Evolutionary conservation across 192 early-diverging fungal genomes (phyloP).

Genomic region (Globomyces pollinis-pini): DNA sequence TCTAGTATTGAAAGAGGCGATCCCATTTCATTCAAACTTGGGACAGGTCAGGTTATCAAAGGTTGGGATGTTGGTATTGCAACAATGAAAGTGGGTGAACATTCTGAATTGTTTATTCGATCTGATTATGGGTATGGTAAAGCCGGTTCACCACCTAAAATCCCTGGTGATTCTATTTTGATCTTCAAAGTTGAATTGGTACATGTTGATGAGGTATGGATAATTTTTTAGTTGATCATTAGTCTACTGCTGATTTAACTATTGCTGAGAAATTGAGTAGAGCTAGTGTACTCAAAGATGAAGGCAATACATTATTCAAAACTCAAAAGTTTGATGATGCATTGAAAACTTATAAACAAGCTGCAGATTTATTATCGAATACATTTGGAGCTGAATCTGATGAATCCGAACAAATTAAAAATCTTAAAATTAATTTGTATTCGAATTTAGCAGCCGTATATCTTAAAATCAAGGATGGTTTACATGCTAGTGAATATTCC

Average conservation of each 20-base stretch:
- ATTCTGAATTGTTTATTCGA: slow-evolving; percentile 51
- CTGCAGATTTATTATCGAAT: slow-evolving; percentile 10
- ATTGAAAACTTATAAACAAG: slow-evolving; percentile 3
- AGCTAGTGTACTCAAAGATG: slow-evolving; percentile 2
- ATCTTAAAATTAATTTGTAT: slow-evolving; percentile 11
- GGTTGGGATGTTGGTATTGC: slow-evolving; percentile 69
- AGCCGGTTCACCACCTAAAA: slow-evolving; percentile 48
- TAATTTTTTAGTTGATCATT: too few relatives aligned
- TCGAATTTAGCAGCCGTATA: slow-evolving; percentile 14
- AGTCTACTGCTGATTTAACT: slow-evolving; percentile 13
- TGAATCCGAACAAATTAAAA: slow-evolving; percentile 3
- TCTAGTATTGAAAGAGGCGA: slow-evolving; percentile 26
- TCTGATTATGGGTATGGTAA: slow-evolving; percentile 61
- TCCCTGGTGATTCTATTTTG: slow-evolving; percentile 58
- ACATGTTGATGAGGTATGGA: slow-evolving; percentile 13
- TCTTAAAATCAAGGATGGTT: slow-evolving; percentile 12
- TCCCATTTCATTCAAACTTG: slow-evolving; percentile 58
- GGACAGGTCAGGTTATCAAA: slow-evolving; percentile 45
- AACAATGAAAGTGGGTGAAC: slow-evolving; percentile 60
- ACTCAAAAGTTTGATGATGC: slow-evolving; percentile 9
- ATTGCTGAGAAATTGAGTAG: slow-evolving; percentile 15
- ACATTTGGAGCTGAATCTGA: slow-evolving; percentile 2
- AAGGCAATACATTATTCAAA: slow-evolving; percentile 23
- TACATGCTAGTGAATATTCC: slow-evolving; percentile 1
- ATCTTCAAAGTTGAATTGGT: slow-evolving; percentile 47